Evolutionary conservation across 768 basidiomycete species (phyloP).

Genomic region (Stropharia rugosoannulata): DNA sequence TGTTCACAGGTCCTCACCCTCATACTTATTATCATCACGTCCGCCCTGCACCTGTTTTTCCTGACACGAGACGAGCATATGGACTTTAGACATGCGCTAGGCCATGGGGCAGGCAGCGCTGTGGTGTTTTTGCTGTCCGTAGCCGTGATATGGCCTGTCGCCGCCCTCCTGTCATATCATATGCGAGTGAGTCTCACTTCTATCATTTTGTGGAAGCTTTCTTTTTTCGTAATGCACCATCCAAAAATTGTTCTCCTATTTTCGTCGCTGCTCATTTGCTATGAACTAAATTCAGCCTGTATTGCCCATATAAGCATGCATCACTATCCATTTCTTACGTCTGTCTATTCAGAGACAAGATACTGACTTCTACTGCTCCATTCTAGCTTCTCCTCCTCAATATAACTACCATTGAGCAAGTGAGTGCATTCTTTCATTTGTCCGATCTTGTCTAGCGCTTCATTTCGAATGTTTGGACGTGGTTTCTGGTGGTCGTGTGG

Average conservation of each 20-base stretch:
- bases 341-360: slow-evolving; percentile 1
- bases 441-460: not conserved
- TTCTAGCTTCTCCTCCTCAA: slow-evolving; percentile 76
- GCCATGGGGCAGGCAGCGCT: slow-evolving; percentile 70
- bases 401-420: slow-evolving; percentile 96
- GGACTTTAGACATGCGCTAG: slow-evolving; percentile 45
- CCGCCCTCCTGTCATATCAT: slow-evolving; percentile 80
- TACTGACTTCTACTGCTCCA: slow-evolving; percentile 7
- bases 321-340: not conserved
- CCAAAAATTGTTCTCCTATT: not conserved
- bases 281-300: not conserved
- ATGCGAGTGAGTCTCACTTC: slow-evolving; percentile 60
- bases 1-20: slow-evolving; percentile 62
- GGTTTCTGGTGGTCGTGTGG: not conserved
- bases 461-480: not conserved
- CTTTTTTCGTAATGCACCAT: not conserved
- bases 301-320: too few species aligned
- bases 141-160: slow-evolving; percentile 79
- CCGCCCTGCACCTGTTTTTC: slow-evolving; percentile 78
- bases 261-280: not conserved
- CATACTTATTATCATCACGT: slow-evolving; percentile 76
- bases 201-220: not conserved
- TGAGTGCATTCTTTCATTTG: slow-evolving; percentile 30
- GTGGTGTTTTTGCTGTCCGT: slow-evolving; percentile 75
- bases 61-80: slow-evolving; percentile 52